A percentile compares a stretch with the other conserved stretches of the same genome.
phyloP scores from a whole-genome alignment of 1,139 yeast genomes.

The Tardiomyces digboiensis region DNA sequence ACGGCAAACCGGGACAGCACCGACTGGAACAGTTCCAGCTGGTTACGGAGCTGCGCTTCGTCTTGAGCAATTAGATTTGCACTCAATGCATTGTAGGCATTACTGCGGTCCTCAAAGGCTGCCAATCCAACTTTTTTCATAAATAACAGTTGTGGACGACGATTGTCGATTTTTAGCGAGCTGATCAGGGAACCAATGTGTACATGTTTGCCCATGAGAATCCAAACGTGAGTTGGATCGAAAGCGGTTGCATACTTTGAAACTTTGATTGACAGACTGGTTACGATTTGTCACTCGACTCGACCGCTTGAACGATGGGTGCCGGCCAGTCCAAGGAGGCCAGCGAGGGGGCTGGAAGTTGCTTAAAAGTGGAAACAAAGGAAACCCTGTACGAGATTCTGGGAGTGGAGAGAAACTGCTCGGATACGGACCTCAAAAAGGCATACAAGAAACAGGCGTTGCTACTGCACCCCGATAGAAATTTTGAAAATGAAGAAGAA shows the following conservation, averaged over 20 bases:
- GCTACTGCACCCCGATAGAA: conserved; percentile 92
- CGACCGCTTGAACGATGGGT: no score
- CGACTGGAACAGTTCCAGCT: conserved; percentile 16
- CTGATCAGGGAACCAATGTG: no score
- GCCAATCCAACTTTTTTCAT: conserved; percentile 15
- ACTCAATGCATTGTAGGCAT: conserved; percentile 16
- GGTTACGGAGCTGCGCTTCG: conserved; percentile 13
- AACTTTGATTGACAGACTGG: no score
- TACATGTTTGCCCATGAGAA: no score
- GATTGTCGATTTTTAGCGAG: no score
- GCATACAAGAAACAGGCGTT: conserved; percentile 86
- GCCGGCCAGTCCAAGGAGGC: not conserved
- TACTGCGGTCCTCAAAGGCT: conserved; percentile 15
- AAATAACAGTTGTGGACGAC: no score
- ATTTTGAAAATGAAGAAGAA: conserved; percentile 56
- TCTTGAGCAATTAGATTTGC: conserved; percentile 11
- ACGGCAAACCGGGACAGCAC: conserved; percentile 17
- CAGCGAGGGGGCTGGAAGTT: conserved; percentile 1
- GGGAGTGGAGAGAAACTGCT: conserved; percentile 51
- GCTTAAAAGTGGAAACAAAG: conserved; percentile 2
- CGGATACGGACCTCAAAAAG: conserved; percentile 70
- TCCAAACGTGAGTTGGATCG: no score
- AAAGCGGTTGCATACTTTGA: no score
- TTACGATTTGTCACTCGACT: no score
- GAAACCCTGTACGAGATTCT: conserved; percentile 53